Conservation (phyloP, 345 rosid genomes). For the Eutrema heterophyllum region DNA sequence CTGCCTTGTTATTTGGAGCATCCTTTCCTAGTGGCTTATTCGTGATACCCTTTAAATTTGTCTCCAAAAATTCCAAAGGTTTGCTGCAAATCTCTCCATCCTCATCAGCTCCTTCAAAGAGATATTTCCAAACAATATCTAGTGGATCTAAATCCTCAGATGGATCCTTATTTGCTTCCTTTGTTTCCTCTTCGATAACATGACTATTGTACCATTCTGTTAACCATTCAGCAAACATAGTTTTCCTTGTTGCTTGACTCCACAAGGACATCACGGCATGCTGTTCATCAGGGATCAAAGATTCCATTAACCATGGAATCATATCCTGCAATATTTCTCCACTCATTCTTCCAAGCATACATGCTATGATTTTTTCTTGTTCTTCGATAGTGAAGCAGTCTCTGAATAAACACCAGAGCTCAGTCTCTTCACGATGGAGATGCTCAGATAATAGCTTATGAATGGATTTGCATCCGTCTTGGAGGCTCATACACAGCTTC, state of each 20-base stretch:
- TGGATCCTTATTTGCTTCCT: slow-evolving; percentile 23
- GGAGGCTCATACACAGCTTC: slow-evolving; percentile 51
- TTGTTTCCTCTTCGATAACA: slow-evolving; percentile 20
- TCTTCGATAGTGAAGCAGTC: slow-evolving; percentile 57
- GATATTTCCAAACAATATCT: slow-evolving; percentile 54
- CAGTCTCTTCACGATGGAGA: slow-evolving; percentile 60
- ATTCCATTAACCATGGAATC: slow-evolving; percentile 69
- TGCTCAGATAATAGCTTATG: slow-evolving; percentile 65
- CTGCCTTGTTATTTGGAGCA: slow-evolving; percentile 12
- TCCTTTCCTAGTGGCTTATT: slow-evolving; percentile 19
- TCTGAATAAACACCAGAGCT: slow-evolving; percentile 67
- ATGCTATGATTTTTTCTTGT: slow-evolving; percentile 67
- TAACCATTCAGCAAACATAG: slow-evolving; percentile 81
- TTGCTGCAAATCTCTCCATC: slow-evolving; percentile 22
- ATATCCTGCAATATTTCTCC: slow-evolving; percentile 65
- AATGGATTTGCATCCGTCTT: slow-evolving; percentile 51
- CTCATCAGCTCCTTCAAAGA: slow-evolving; percentile 41
- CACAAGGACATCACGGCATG: slow-evolving; percentile 48
- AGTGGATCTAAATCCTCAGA: slow-evolving; percentile 40
- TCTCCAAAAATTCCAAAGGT: slow-evolving; percentile 9
- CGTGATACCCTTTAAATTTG: background rate
- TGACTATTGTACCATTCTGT: slow-evolving; percentile 67
- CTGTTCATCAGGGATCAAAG: slow-evolving; percentile 57
- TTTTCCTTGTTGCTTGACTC: slow-evolving; percentile 62
- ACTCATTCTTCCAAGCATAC: slow-evolving; percentile 62